These are phyloP conservation scores for Skeletonema potamos DNA, from an alignment of 108 stramenopile genomes.

Conservation along the genomic window DNA sequence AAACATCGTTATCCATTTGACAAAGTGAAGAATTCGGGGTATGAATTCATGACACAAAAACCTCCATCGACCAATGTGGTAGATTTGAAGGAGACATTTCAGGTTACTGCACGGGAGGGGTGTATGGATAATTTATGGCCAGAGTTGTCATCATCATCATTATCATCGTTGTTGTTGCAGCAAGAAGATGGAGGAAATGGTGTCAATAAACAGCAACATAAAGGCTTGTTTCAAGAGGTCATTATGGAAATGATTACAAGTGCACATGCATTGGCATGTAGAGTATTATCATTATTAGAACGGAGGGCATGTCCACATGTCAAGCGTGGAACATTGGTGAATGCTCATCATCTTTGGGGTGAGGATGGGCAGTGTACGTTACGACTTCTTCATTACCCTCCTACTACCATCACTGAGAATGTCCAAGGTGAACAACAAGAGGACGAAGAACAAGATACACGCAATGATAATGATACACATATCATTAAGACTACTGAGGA, in stretches of 20 bases:
- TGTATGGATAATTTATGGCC: constrained; percentile 63
- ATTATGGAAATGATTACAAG: constrained; percentile 15
- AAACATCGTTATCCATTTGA: constrained; percentile 51
- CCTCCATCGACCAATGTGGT: constrained; percentile 37
- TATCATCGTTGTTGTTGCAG: no score
- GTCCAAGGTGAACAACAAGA: not conserved
- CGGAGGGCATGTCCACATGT: constrained; percentile 28
- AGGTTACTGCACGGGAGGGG: constrained; percentile 53
- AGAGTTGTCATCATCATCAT: no score
- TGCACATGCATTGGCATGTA: constrained; percentile 32
- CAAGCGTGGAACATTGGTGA: constrained; percentile 22
- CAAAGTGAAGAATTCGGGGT: constrained; percentile 35
- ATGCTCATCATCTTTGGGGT: constrained; percentile 41
- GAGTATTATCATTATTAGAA: constrained; percentile 38
- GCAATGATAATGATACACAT: not conserved
- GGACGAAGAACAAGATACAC: not conserved
- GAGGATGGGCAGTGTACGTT: constrained; percentile 58
- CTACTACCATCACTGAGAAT: constrained; percentile 15
- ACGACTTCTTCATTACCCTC: constrained; percentile 59
- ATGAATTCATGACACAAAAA: constrained; percentile 44
- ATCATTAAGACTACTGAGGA: not conserved
- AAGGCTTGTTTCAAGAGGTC: constrained; percentile 1
- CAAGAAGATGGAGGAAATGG: no score
- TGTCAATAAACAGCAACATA: not conserved
- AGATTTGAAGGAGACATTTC: constrained; percentile 57